Base-by-base conservation (phyloP, 2,329 filamentous ascomycete species). In the Arthrobotrys sinensis region DNA sequence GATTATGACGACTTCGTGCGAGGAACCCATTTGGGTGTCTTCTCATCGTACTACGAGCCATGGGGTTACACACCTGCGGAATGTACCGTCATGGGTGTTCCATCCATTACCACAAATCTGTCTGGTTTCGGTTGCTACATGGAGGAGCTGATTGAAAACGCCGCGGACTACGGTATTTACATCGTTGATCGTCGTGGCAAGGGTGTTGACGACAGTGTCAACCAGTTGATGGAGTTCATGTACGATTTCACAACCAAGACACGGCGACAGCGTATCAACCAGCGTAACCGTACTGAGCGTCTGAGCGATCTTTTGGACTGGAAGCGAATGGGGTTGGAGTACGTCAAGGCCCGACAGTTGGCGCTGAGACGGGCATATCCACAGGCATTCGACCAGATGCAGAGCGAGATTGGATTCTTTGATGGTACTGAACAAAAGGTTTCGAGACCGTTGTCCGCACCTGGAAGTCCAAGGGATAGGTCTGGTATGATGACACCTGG, bases 281-380 rank as follows among this genome's bases (percentile, higher is more conserved):
- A 98, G 87, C 90, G 96, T 62, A 99, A 99, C 86, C 90, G 96
- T 68, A 99, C 96, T 0, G 96, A 99, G 87, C 90, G 96, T 57
- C 87, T 99, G 68, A 97, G 94, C 83, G 96, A 99, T 84, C 87
- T 99, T 77, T 88, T 99, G 46, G 96, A 99, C 86, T 99, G 96
- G 96, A 98, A 98, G 89, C 90, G 96, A 62, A 99, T 99, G 96
- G 96, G 96, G 21, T 91, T 98, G 91, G 96, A 99, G 86, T 99
- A 99, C 83, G 93, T 97, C 86, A 99, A 98, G 87, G 96, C 96
- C 38, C 90, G 96, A 60, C 96, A 98, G 85, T 86, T 99, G 83
- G 96, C 96, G 24, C 87, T 99, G 80, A 89, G 96, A 82, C 90
- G 96, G 85, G 96, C 96, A 19, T 99, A 98, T 85, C 95, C 96